Percentiles rank a stretch among this genome's conserved stretches.
Evolutionary conservation across 148 eudicot species (phyloP).

Genomic region (Rhododendron ovatum): DNA sequence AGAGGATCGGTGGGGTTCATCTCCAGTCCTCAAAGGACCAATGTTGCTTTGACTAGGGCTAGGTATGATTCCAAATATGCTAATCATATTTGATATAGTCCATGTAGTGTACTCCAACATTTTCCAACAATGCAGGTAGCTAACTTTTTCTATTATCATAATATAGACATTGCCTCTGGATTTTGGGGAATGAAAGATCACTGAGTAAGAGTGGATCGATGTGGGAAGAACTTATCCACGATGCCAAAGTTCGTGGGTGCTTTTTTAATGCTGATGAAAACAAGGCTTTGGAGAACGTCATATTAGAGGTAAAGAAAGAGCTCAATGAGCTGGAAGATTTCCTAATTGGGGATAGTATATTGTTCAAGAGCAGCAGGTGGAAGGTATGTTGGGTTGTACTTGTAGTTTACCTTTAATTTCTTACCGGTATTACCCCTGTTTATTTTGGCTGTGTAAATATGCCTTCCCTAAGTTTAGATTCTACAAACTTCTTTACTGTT

Average conservation of each 20-base stretch:
- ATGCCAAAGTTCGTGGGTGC: conserved; percentile 58
- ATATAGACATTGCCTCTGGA: conserved; percentile 63
- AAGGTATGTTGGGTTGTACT: conserved; percentile 37
- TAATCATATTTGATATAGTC: background rate
- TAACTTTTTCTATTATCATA: background rate
- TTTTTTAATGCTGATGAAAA: conserved; percentile 58
- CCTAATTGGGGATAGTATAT: conserved; percentile 45
- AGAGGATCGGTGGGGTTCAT: conserved; percentile 56
- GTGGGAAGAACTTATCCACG: conserved; percentile 45
- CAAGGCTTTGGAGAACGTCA: conserved; percentile 31
- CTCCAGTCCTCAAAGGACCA: conserved; percentile 53
- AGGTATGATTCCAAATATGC: conserved; percentile 32
- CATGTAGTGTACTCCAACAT: background rate
- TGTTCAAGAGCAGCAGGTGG: conserved; percentile 54
- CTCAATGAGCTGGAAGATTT: conserved; percentile 61
- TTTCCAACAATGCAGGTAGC: background rate
- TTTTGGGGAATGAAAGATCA: conserved; percentile 58
- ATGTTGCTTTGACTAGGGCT: conserved; percentile 80
- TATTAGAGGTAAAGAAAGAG: conserved; percentile 56
- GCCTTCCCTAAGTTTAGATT: background rate
- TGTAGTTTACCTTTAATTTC: background rate
- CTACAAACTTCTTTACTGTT: background rate
- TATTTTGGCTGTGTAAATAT: background rate
- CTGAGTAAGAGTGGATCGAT: conserved; percentile 33
- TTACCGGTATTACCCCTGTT: background rate